Evolutionary conservation across 1,284 basidiomycete genomes (phyloP).

Genomic region (Apiotrichum siamense): DNA sequence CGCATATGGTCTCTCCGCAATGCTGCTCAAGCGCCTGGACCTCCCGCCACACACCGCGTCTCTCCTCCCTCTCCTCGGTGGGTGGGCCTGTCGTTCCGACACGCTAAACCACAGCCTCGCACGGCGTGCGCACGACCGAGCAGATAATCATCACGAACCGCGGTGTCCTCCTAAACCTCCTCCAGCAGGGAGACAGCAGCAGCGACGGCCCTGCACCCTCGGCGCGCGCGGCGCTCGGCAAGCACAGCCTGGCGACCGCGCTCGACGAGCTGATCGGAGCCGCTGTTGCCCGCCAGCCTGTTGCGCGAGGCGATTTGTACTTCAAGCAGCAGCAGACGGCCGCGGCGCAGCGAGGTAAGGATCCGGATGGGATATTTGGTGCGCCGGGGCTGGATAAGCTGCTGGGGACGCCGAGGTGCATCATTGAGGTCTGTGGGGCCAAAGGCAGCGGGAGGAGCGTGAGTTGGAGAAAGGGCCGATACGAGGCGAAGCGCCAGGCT

Average conservation of each 20-base stretch:
- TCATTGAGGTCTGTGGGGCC: constrained; percentile 38
- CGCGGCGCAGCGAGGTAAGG: neutral
- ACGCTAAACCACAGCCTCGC: constrained; percentile 7
- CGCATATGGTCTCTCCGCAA: too few relatives aligned
- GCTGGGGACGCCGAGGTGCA: constrained; percentile 23
- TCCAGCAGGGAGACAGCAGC: too few relatives aligned
- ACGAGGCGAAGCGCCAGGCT: neutral
- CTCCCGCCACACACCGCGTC: constrained; percentile 23
- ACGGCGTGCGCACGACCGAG: constrained; percentile 35
- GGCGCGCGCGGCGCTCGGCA: neutral
- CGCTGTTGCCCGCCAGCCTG: neutral
- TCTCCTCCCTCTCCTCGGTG: constrained; percentile 31
- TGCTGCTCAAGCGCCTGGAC: constrained; percentile 39
- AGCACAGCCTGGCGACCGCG: constrained; percentile 2
- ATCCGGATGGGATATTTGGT: neutral
- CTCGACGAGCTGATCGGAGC: constrained; percentile 27
- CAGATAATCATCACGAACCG: constrained; percentile 32
- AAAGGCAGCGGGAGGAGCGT: constrained; percentile 41
- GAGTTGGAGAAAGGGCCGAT: constrained; percentile 8
- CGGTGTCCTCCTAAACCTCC: constrained; percentile 11
- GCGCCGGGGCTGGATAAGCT: constrained; percentile 25
- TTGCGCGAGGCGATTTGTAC: neutral
- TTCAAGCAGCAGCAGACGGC: neutral
- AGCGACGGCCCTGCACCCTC: too few relatives aligned
- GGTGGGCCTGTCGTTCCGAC: too few relatives aligned